Base-by-base conservation (phyloP, 257 asterid species). In the Scutellaria minor region DNA sequence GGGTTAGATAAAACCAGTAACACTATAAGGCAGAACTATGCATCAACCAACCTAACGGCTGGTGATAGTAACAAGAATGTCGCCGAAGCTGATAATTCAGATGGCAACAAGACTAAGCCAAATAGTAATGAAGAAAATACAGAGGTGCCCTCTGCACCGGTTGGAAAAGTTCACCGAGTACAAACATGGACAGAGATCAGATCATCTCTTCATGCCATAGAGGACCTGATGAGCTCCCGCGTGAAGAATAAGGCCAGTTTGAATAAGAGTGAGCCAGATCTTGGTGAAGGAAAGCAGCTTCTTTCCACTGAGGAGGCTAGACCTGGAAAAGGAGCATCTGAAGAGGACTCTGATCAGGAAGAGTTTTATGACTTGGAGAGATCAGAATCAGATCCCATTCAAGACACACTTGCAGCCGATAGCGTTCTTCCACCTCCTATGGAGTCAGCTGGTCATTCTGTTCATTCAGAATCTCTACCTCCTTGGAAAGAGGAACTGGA, bases 341-440 rank as follows among this genome's bases (percentile, higher is more conserved):
- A 95, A 78, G 99, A 90, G 73, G 99, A 95, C 71, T 95, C 99
- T 9, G 98, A 95, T 31, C 37, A 2, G 74, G 99, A 95, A 73
- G 98, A 90, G 83, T 95, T 88, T 75, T 92, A 92, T 68, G 99
- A 95, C 75, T 57, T 95, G 83, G 99, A 95, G 72, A 88, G 94
- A 82, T 83, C 98, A 70, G 96, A 93, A 79, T 91, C 95, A 14
- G 96, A 90, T 71, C 60, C 85, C 44, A n/a, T 66, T 72, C 96
- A 77, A 52, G 90, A 86, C 68, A 73, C 76, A 46, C 61, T 81
- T 53, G 59, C 70, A n/a, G 68, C 61, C 71, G 87, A 87, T 52
- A 64, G 75, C 79, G 65, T 62, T 51, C 71, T 74, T 76, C 77
- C 78, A 54, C 59, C 78, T 47, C 81, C 51, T 50, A 35, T 67